Percentiles rank a stretch among this genome's conserved stretches.
Conservation (phyloP, 2,329 filamentous ascomycete genomes). For the Venturia asperata region DNA sequence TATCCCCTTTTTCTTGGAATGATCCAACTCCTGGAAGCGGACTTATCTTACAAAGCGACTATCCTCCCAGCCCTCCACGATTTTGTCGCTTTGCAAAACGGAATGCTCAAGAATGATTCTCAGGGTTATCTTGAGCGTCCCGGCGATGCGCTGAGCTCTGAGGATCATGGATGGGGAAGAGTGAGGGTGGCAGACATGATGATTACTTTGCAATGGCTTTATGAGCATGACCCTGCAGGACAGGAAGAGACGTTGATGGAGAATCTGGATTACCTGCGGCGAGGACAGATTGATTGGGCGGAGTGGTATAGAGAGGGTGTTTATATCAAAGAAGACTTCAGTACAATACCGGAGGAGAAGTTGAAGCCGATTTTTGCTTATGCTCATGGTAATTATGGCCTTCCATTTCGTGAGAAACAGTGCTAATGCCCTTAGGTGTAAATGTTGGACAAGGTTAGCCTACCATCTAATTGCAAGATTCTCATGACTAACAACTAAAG, state of each 20-base stretch:
- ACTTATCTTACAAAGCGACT: conserved; percentile 34
- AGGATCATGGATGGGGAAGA: conserved; percentile 20
- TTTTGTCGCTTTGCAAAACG: conserved; percentile 45
- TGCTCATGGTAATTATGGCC: conserved; percentile 20
- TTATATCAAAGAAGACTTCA: conserved; percentile 26
- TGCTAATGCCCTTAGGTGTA: conserved; percentile 19
- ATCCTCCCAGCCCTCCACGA: conserved; percentile 45
- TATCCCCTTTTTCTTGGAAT: conserved; percentile 47
- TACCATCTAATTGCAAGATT: neutral
- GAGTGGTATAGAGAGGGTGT: conserved; percentile 27
- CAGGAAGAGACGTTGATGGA: conserved; percentile 32
- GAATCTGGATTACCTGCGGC: conserved; percentile 39
- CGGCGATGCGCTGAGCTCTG: conserved; percentile 38
- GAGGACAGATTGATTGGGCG: conserved; percentile 30
- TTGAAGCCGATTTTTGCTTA: conserved; percentile 24
- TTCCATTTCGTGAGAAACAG: neutral
- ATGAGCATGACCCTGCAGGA: conserved; percentile 36
- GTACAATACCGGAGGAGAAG: conserved; percentile 24
- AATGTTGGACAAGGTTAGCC: conserved; percentile 26
- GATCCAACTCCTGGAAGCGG: conserved; percentile 45
- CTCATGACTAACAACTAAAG: conserved; percentile 26
- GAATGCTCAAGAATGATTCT: conserved; percentile 49
- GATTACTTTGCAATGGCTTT: conserved; percentile 43
- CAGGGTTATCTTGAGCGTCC: conserved; percentile 43
- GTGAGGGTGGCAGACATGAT: conserved; percentile 36